phyloP scores from a whole-genome alignment of 768 basidiomycete genomes.

The Tubosaeta sp. region DNA sequence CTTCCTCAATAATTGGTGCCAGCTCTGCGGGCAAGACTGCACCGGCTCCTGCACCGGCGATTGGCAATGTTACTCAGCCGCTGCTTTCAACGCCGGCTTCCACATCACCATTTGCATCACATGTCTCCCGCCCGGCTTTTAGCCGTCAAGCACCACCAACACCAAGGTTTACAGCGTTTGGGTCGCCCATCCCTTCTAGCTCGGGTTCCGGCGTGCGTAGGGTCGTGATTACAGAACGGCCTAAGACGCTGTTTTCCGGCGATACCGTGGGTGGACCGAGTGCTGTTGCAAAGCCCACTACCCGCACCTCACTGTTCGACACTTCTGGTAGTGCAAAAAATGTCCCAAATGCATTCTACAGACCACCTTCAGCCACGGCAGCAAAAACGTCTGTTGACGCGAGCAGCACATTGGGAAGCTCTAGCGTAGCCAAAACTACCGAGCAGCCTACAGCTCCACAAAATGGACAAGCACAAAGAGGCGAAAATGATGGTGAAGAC shows the following conservation, averaged over 20 bases:
- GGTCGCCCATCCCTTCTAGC: slow-evolving; percentile 18
- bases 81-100: not conserved
- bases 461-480: slow-evolving; percentile 4
- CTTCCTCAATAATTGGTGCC: slow-evolving; percentile 2
- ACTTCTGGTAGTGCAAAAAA: slow-evolving; percentile 46
- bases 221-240: slow-evolving; percentile 13
- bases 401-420: not conserved
- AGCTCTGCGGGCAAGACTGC: slow-evolving; percentile 6
- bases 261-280: not conserved
- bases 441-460: not conserved
- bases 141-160: slow-evolving; percentile 4
- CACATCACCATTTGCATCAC: slow-evolving; percentile 8
- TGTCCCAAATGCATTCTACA: slow-evolving; percentile 64
- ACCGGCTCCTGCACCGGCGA: not conserved
- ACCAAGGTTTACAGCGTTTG: slow-evolving; percentile 26
- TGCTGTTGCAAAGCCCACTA: slow-evolving; percentile 1
- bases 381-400: not conserved
- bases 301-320: slow-evolving; percentile 35
- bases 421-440: not conserved
- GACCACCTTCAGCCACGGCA: slow-evolving; percentile 37
- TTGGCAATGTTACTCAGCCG: not conserved
- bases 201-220: not conserved
- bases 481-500: slow-evolving; percentile 11
- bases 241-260: slow-evolving; percentile 14
- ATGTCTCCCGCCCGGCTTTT: slow-evolving; percentile 1